Evolutionary conservation across 108 stramenopile genomes (phyloP), one percentile per base, ranked within the genome.

Genomic region (Nitzschia sp.): DNA sequence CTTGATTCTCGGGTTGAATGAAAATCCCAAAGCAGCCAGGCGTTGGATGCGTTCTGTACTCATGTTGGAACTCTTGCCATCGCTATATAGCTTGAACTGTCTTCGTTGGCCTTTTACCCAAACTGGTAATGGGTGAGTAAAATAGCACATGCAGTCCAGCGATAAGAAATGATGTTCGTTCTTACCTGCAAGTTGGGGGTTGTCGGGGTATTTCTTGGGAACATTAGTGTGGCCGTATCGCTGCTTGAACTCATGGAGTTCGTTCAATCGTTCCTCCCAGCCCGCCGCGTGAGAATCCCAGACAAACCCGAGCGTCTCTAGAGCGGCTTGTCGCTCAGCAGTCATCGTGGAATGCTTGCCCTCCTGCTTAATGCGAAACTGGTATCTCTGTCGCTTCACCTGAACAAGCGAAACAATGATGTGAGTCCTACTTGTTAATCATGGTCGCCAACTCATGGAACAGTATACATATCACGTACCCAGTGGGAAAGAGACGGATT

Each of bases 241-340:
- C 2, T 56, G 32, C 29, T 60, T 59, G 36, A 63, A 72, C 21
- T 33, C 46, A 24, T 18, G 30, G 11, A 70, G 71, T 29, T 63
- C 71, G 6, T 72, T 25, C 38, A 17, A 72, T 2, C 61, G 61
- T 56, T 63, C 62, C 45, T 72, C 54, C 69, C 75, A 64, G 19
- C 68, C 58, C 8, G 64, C 63, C 15, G 63, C 63, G 25, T 75
- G 74, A 8, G 48, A 38, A 46, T 71, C 57, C 77, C 77, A 78
- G 0, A 65, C 71, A 64, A 78, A 78, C 18, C 57, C 71, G 0
- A 79, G 25, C 27, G 57, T 46, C 11, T 72, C 66, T 15, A 81
- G 38, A 11, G 38, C 59, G 17, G 29, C 70, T 28, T 76, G 35
- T 13, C 80, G 70, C 33, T 81, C 75, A 19, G 28, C 28, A 1